These are phyloP conservation scores for Diaporthe batatas DNA, from an alignment of 2,329 filamentous ascomycete species.

Conservation along the genomic window DNA sequence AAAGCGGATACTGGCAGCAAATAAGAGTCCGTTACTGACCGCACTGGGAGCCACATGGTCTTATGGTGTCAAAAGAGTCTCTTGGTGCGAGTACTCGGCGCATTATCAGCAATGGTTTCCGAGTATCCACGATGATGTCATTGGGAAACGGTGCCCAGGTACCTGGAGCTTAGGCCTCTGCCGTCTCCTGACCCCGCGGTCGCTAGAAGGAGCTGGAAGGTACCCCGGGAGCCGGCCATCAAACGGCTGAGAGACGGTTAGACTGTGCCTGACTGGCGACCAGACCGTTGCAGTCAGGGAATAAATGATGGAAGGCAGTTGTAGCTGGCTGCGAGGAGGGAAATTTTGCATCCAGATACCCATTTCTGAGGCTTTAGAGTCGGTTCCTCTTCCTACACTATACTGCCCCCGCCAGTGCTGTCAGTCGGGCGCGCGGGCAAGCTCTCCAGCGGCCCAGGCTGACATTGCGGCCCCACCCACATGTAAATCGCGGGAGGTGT, in stretches of 20 bases:
- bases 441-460: not conserved
- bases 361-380: not conserved
- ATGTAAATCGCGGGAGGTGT: not conserved
- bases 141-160: not conserved
- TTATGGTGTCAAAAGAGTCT: too few species aligned
- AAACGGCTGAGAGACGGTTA: not conserved
- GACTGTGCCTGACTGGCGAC: constrained; percentile 1
- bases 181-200: constrained; percentile 12
- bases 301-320: not conserved
- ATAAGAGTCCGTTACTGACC: not conserved
- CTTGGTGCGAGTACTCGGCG: too few species aligned
- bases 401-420: not conserved
- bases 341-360: not conserved
- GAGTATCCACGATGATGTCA: not conserved
- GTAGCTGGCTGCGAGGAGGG: too few species aligned
- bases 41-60: too few species aligned
- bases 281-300: not conserved
- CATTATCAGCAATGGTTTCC: too few species aligned
- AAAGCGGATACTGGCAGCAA: too few species aligned
- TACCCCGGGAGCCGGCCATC: not conserved
- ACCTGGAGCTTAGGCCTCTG: constrained; percentile 18
- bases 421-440: not conserved
- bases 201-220: constrained; percentile 32
- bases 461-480: not conserved
- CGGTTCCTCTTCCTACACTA: not conserved